Evolutionary conservation across 2,329 filamentous ascomycete species (phyloP), one percentile per base, ranked within the genome.

Genomic region (Ophiostoma angusticollis): DNA sequence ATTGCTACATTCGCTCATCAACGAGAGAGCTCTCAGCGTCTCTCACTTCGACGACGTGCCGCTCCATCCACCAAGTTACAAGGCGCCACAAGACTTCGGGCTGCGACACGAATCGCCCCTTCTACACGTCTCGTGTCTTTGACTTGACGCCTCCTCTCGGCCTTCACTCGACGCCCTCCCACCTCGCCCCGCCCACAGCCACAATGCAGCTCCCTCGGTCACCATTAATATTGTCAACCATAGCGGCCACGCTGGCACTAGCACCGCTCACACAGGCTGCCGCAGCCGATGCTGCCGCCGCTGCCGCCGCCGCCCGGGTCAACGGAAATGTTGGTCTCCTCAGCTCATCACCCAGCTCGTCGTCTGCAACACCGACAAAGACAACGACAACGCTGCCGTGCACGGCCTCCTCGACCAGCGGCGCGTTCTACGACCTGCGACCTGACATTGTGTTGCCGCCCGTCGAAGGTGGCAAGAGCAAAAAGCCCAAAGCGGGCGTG

Each of bases 361-460:
- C 11, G 1, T 9, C 37, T 6, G 31, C 36, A 7, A 14, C 35
- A 12, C 35, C 45, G 6, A 41, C 37, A 38, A 46, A 47, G 5
- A 55, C 61, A 1, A 68, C 67, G 2, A 54, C 63, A 1, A 60
- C 59, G 21, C 58, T 57, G 8, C 61, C 65, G 23, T 77, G 72
- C 50, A 75, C 72, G 7, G 72, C 72, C 1, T 67, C 68, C 7
- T 68, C 70, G 9, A 66, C 67, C 3, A 67, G 60, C 42, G 72
- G 72, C 38, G 66, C 70, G 23, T 77, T 74, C 57, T 76, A 70
- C 53, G 72, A 77, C 46, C 58, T 77, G 36, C 63, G 71, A 19
- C 66, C 68, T 3, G 71, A 74, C 48, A 68, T 60, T 25, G 72
- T 70, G 22, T 53, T 65, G 21, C 50, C 54, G 13, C 54, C 59